Conservation (phyloP, 192 early-diverging fungal species). For the Powellomyces hirtus region DNA sequence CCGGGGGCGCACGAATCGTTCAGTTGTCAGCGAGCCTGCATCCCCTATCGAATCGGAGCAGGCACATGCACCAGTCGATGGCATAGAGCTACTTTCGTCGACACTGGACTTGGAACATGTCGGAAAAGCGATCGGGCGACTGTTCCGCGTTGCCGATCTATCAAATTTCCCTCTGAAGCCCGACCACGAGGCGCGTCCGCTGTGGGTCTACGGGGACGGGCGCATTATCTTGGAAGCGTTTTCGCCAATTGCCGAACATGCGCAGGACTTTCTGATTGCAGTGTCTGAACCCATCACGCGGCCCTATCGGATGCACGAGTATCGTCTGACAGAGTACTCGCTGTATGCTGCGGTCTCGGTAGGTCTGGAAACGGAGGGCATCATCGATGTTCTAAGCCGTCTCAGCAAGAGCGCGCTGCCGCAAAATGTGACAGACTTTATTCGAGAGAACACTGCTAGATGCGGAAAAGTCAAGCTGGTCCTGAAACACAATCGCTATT, state of each 20-base stretch:
- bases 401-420: constrained; percentile 82
- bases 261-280: constrained; percentile 86
- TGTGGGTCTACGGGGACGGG: constrained; percentile 81
- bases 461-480: constrained; percentile 98
- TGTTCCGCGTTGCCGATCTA: constrained; percentile 6
- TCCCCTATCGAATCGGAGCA: too few relatives aligned
- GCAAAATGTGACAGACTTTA: constrained; percentile 67
- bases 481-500: constrained; percentile 90
- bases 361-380: constrained; percentile 86
- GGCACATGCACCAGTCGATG: too few relatives aligned
- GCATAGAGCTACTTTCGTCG: too few relatives aligned
- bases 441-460: constrained; percentile 76
- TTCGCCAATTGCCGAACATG: constrained; percentile 92
- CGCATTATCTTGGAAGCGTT: constrained; percentile 95
- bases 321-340: constrained; percentile 90
- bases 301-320: constrained; percentile 72
- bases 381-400: constrained; percentile 85
- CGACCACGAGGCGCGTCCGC: constrained; percentile 84
- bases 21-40: too few relatives aligned
- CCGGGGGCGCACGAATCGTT: too few relatives aligned
- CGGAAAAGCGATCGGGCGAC: not conserved
- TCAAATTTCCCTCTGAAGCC: constrained; percentile 59
- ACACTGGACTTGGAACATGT: not conserved
- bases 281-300: constrained; percentile 88
- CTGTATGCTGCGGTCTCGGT: constrained; percentile 97